These are phyloP conservation scores for Ogataea wickerhamii DNA, from an alignment of 805 yeast genomes.

Conservation along the genomic window DNA sequence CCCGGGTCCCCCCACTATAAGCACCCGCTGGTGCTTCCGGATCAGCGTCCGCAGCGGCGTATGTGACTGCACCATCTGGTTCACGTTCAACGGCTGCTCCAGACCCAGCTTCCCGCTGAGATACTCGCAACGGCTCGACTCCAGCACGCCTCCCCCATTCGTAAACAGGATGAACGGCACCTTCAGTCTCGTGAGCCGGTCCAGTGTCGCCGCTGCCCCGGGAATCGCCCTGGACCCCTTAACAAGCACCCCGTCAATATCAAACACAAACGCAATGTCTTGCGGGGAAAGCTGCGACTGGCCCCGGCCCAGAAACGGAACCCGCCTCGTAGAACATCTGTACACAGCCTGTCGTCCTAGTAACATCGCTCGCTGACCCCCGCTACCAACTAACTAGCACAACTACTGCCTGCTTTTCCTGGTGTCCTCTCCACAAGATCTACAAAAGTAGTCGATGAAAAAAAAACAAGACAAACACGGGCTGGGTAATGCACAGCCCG, in stretches of 20 bases:
- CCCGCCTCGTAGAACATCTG: no score
- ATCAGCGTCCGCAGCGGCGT: constrained; percentile 73
- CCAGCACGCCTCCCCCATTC: constrained; percentile 85
- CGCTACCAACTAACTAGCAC: no score
- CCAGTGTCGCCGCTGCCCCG: constrained; percentile 54
- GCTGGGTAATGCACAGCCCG: no score
- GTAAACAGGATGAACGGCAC: constrained; percentile 83
- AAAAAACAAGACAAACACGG: no score
- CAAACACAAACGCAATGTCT: constrained; percentile 33
- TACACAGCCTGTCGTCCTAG: no score
- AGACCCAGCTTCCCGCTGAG: constrained; percentile 42
- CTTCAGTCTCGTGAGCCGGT: constrained; percentile 41
- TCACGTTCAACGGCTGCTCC: constrained; percentile 43
- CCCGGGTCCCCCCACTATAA: constrained; percentile 81
- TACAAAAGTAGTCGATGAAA: no score
- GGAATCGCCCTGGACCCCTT: constrained; percentile 69
- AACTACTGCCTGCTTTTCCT: no score
- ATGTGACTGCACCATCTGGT: constrained; percentile 80
- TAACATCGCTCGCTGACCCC: no score
- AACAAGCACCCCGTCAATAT: constrained; percentile 83
- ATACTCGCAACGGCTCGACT: constrained; percentile 52
- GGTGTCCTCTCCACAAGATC: no score
- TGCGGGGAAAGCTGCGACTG: not conserved
- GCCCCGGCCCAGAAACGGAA: no score
- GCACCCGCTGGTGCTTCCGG: constrained; percentile 52